Base-by-base conservation (phyloP, 768 basidiomycete genomes). In the Tulasnella sp. region DNA sequence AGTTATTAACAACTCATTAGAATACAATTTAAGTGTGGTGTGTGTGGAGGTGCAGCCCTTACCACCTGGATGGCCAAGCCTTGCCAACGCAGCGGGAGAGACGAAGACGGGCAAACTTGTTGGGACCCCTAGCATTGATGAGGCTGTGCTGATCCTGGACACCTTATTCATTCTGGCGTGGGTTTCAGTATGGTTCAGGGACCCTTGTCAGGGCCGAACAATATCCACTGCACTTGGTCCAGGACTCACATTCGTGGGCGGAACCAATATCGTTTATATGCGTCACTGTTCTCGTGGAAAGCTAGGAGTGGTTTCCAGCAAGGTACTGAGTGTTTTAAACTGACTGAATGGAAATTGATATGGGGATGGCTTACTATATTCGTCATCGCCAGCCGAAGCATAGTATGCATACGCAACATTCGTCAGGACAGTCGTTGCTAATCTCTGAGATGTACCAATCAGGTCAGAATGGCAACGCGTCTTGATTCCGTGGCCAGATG, bases 241-340 rank as follows among this genome's bases (percentile, higher is more conserved):
- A n/a, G n/a, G 53, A 42, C 64, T 50, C 42, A 63, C 63, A 97
- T 80, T 22, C 92, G 82, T 15, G 92, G 82, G 55, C 82, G 77
- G 71, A 94, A 93, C 75, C 91, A 94, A 69, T 91, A 84, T 29
- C 89, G 80, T 43, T 78, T 75, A 69, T 88, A 92, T n/a, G 87
- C 87, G 43, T 79, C 76, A n/a, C 77, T 73, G 63, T 92, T 92
- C 69, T 91, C 85, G 9, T 66, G 60, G 65, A 79, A 70, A 10
- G 81, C 85, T 87, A 65, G 43, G 54, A 30, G 34, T 49, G 48
- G 27, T 10, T 54, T 62, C 64, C 65, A 60, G 68, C 44, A 65
- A 54, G 53, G 65, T 38, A 15, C 7, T 38, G 34, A 55, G 62
- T 64, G 38, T 41, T 27, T 27, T 63, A 64, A 42, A 65, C 62